phyloP scores from a whole-genome alignment of 768 basidiomycete species.

The Tricholoma flavovirens region DNA sequence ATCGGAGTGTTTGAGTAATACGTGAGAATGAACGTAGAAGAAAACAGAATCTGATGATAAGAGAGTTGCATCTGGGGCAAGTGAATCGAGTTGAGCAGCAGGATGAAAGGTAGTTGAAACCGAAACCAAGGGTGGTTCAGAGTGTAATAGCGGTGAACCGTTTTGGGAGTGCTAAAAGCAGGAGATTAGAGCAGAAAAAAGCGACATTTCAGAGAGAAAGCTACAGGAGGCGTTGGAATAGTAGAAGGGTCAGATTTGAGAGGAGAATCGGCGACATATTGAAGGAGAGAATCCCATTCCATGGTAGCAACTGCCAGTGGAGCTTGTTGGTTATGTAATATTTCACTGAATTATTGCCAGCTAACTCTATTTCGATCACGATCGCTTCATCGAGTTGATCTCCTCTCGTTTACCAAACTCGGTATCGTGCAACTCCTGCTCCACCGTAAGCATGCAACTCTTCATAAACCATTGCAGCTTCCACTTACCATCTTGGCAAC shows the following conservation, averaged over 20 bases:
- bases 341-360: too few species aligned
- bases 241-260: too few species aligned
- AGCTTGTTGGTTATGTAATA: too few species aligned
- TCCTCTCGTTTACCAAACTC: slow-evolving; percentile 87
- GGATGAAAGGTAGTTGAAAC: slow-evolving; percentile 83
- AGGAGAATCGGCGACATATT: slow-evolving; percentile 49
- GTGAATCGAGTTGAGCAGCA: slow-evolving; percentile 49
- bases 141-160: slow-evolving; percentile 37
- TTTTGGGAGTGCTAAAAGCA: slow-evolving; percentile 23
- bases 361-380: neutral
- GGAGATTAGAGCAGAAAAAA: too few species aligned
- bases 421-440: slow-evolving; percentile 78
- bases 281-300: slow-evolving; percentile 60
- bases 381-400: slow-evolving; percentile 62
- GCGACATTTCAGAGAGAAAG: slow-evolving; percentile 15
- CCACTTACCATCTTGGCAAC: slow-evolving; percentile 86
- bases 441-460: slow-evolving; percentile 1
- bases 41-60: slow-evolving; percentile 74
- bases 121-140: slow-evolving; percentile 51
- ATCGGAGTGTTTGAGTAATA: slow-evolving; percentile 52
- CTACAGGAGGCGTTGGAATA: slow-evolving; percentile 65
- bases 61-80: slow-evolving; percentile 59
- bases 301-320: neutral
- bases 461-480: neutral
- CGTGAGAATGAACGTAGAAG: slow-evolving; percentile 70